These are phyloP conservation scores for Cadophora sp. DNA, from an alignment of 2,329 filamentous ascomycete genomes.

Conservation along the genomic window DNA sequence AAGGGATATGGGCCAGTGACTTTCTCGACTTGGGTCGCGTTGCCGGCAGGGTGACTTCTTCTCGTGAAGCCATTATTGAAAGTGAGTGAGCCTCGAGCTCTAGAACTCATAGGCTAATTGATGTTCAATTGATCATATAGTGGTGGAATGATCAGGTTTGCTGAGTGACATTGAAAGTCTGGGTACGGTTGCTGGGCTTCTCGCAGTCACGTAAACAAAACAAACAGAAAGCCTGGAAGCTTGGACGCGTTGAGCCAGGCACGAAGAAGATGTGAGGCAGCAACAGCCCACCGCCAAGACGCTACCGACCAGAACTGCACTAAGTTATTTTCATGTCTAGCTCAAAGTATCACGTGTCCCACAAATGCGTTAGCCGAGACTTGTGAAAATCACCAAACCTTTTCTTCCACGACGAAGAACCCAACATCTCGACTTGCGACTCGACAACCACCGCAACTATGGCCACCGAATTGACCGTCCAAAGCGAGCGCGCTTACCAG, in stretches of 20 bases:
- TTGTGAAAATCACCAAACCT: conserved; percentile 28
- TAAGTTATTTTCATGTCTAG: neutral
- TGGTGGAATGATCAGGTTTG: conserved; percentile 2
- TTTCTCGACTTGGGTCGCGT: conserved; percentile 65
- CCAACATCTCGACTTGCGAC: conserved; percentile 36
- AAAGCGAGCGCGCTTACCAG: conserved; percentile 99
- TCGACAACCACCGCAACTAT: conserved; percentile 57
- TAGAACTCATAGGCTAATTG: conserved; percentile 11
- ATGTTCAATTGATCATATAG: conserved; percentile 24
- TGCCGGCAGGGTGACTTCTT: conserved; percentile 59
- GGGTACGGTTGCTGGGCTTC: conserved; percentile 24
- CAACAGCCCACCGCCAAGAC: neutral
- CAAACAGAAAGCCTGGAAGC: conserved; percentile 19
- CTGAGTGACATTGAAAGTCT: conserved; percentile 24
- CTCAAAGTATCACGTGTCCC: conserved; percentile 27
- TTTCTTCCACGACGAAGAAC: conserved; percentile 27
- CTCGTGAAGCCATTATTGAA: conserved; percentile 47
- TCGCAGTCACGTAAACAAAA: conserved; percentile 37
- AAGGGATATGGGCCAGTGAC: conserved; percentile 70
- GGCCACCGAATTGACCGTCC: conserved; percentile 99
- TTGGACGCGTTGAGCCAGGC: conserved; percentile 25
- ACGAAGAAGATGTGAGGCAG: conserved; percentile 12
- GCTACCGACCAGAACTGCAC: neutral
- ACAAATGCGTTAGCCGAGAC: conserved; percentile 31
- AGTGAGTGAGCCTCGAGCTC: conserved; percentile 32